Evolutionary conservation across 768 basidiomycete genomes (phyloP), one percentile per base, ranked within the genome.

Genomic region (Lentinula sp.): DNA sequence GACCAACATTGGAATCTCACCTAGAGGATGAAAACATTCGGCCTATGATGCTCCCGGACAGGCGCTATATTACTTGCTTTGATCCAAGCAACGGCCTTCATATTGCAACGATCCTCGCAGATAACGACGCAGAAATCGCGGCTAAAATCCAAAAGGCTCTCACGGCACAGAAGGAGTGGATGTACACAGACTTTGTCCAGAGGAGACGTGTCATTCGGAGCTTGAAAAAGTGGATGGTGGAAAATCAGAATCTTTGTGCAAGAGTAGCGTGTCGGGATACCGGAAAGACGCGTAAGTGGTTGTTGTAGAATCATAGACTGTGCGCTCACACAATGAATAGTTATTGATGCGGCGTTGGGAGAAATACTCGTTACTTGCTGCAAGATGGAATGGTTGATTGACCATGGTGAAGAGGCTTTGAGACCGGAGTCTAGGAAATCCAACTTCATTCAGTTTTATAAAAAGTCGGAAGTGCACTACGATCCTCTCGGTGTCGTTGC

Each of bases 281-380:
- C 0, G 96, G 96, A 45, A 99, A 98, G 81, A 98, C 95, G 32
- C 75, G 92, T 92, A 67, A 72, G 90, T 81, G 35, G 41, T 15
- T 6, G 3, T 9, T 33, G 43, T 8, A 35, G 39, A 33, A 28
- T 35, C 60, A 43, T 42, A 49, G 36, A 3, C 42, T 59, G 48
- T 53, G 57, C 33, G 13, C 46, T 3, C 8, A 48, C 23, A 23
- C 28, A 4, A 10, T 12, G 32, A 20, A 28, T 64, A 97, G 95
- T 95, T 71, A 80, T 98, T 62, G 96, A 98, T 67, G 95, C 95
- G 36, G 88, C 91, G 2, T 79, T 99, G 43, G 97, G 97, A 39
- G 97, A 99, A 74, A 90, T 98, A 65, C 69, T 99, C 46, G 91
- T 91, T n/a, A 97, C 94, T 0, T 91, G 92, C 69, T 90, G 92